Base-by-base conservation (phyloP, 2,329 filamentous ascomycete genomes). In the Scytalidium lignicola region DNA sequence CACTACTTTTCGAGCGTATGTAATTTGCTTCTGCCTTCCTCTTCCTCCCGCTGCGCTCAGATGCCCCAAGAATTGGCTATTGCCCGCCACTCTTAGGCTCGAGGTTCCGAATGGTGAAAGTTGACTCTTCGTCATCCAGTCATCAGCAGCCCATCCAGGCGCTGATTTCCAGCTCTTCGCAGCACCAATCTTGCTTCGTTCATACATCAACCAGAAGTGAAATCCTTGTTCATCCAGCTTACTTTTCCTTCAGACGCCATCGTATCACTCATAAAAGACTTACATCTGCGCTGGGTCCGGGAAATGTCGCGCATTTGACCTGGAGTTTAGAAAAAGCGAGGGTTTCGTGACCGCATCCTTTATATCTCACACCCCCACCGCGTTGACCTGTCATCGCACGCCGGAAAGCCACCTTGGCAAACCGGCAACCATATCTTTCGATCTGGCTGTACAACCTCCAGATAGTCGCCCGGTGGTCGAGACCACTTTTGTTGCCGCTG, bases 391-490 rank as follows among this genome's bases (percentile, higher is more conserved):
- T 55, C 51, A 57, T 52, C 55, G 54, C 52, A 55, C 53, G 49
- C 49, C 54, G 55, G 55, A 51, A 58, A 50, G 53, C 54, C 56
- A 57, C 47, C 56, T 56, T 58, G 57, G 58, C 55, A 59, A 51
- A 53, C 57, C 52, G 51, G 55, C 48, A 51, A 20, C 50, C 39
- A 52, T 39, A 44, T 43, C 52, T 58, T 26, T 65, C 68, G 65
- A 62, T 62, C 67, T 70, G 69, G 68, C 68, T 67, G 63, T 69
- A 62, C 66, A 68, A 67, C 60, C 55, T 51, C 60, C 60, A 51
- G 48, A 61, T 45, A 55, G 50, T 55, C 66, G 60, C 57, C 57
- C 60, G 53, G 60, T 61, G 60, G 58, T 61, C 57, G 65, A 67
- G 50, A 61, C 57, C 55, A 57, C 59, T 43, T 58, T 61, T 51